Conservation (phyloP, 2,329 filamentous ascomycete genomes). For the Metarhizium robertsii region DNA sequence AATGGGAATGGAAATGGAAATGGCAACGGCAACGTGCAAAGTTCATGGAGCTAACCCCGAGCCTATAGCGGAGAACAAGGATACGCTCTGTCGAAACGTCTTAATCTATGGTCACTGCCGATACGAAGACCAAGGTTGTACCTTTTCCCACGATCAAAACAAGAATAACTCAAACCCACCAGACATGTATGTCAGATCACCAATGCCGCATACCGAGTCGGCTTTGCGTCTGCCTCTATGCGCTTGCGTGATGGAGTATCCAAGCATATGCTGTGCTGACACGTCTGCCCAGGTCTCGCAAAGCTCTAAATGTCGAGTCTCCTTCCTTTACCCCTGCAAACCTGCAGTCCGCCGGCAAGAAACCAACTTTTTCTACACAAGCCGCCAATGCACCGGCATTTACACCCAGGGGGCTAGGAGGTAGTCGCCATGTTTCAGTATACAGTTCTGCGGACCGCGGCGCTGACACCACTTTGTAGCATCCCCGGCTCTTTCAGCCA, state of each 20-base stretch:
- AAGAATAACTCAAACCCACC: constrained; percentile 39
- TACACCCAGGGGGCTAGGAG: constrained; percentile 55
- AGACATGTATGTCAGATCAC: constrained; percentile 36
- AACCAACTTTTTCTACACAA: constrained; percentile 76
- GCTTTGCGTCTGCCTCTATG: too few relatives aligned
- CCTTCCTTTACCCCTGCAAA: constrained; percentile 79
- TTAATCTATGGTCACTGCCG: constrained; percentile 89
- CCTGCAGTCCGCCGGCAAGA: constrained; percentile 43
- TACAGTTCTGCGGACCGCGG: background rate
- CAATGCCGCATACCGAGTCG: background rate
- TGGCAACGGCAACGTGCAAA: background rate
- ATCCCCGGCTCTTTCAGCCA: constrained; percentile 26
- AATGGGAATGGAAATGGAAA: background rate
- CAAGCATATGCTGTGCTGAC: constrained; percentile 1
- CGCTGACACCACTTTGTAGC: background rate
- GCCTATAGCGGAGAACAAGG: constrained; percentile 58
- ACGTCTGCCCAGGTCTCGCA: constrained; percentile 44
- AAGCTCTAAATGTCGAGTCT: constrained; percentile 87
- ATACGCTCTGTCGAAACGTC: constrained; percentile 86
- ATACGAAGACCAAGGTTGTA: constrained; percentile 84
- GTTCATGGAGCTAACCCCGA: constrained; percentile 5
- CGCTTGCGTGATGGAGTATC: background rate
- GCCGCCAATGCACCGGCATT: constrained; percentile 83
- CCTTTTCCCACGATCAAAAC: constrained; percentile 77
- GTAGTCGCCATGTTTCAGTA: constrained; percentile 17